Evolutionary conservation across 305 asterid species (phyloP).

Genomic region (Fraxinus albicans): DNA sequence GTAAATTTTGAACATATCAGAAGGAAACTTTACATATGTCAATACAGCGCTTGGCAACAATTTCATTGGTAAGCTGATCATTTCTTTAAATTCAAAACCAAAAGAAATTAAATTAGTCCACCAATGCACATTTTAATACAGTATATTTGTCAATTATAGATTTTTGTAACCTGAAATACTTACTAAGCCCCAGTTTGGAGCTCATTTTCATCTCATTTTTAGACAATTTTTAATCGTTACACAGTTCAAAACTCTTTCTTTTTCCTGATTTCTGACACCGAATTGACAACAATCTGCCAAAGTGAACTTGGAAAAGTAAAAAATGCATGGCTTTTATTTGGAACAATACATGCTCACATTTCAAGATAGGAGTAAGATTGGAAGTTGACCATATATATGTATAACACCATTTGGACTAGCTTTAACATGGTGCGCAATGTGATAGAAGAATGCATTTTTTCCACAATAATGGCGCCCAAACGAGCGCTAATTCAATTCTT

Average conservation of each 20-base stretch:
- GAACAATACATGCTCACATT: background rate
- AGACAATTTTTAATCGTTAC: background rate
- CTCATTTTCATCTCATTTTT: background rate
- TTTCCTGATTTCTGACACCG: background rate
- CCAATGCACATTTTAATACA: background rate
- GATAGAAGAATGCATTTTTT: background rate
- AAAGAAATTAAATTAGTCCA: background rate
- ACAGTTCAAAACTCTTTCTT: background rate
- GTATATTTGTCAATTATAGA: background rate
- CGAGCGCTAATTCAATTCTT: background rate
- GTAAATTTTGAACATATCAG: slow-evolving; percentile 1
- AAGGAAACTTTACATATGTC: background rate
- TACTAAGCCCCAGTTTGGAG: background rate
- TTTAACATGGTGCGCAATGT: background rate
- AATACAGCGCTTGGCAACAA: slow-evolving; percentile 1
- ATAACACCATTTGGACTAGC: background rate
- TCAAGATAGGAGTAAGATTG: background rate
- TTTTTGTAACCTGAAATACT: background rate
- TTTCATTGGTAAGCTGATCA: background rate
- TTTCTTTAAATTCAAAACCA: background rate
- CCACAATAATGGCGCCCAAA: background rate
- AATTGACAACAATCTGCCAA: background rate
- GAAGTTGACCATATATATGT: background rate
- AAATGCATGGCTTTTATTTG: background rate
- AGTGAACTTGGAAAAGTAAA: background rate